Evolutionary conservation across 2,329 filamentous ascomycete genomes (phyloP), one percentile per base, ranked within the genome.

Genomic region (Penicillium sp.): DNA sequence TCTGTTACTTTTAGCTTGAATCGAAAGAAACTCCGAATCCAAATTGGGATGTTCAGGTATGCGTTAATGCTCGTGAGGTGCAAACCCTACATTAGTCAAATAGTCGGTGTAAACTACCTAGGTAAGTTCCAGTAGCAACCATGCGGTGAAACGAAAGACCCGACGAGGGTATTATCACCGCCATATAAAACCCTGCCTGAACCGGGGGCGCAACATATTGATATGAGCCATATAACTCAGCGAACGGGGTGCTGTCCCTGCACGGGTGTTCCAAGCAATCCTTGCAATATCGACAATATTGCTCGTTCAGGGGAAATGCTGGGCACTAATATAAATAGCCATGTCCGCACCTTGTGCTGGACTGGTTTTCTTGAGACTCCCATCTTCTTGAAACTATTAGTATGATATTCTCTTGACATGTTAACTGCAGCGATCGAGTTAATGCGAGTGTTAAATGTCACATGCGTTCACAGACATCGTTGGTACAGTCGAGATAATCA

Each of bases 271-370:
- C 9, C 5, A 31, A 29, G 13, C 5, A 4, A 18, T 31, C 23
- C 34, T 39, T 37, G 34, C 9, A 18, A 31, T 12, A 6, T 27
- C 12, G n/a, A 39, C 16, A 29, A 10, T n/a, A 29, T 27, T 39
- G 35, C n/a, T n/a, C 23, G 6, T 38, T 21, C 25, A 25, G 8
- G 12, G 23, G 12, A 3, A 18, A 16, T 39, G 23, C n/a, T 48
- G n/a, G 34, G 13, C 16, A 31, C 9, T 29, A 6, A 7, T 39
- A 48, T 48, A 48, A 48, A 39, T 48, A 39, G 35, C 5, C 34
- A 5, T 39, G 23, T 16, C 35, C 35, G 46, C 46, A 31, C 35
- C n/a, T 77, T 2, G 42, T 6, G 27, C 2, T 3, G 7, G 25
- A 8, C 2, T 32, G 29, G 27, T 32, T 29, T 45, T 16, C 29